These are phyloP conservation scores for Microcyclosporella mali DNA, from an alignment of 2,329 filamentous ascomycete genomes.

Conservation along the genomic window DNA sequence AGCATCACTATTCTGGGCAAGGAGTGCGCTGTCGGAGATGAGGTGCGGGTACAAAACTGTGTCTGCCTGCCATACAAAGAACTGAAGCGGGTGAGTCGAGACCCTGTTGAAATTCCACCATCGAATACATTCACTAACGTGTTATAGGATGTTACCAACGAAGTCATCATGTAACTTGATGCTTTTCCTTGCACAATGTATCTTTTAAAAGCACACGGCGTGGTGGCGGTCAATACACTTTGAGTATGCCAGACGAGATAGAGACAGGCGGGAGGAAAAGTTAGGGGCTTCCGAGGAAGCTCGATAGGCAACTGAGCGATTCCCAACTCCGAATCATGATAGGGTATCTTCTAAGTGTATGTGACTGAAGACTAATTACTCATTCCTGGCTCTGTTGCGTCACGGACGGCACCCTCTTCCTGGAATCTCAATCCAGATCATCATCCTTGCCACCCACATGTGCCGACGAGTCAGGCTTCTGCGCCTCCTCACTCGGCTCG, in stretches of 20 bases:
- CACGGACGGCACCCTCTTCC: background rate
- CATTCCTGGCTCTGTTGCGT: too few species aligned
- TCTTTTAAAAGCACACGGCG: too few species aligned
- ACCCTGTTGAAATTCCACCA: conserved; percentile 2
- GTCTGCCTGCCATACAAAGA: conserved; percentile 97
- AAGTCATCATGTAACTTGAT: conserved; percentile 74
- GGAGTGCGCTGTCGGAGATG: conserved; percentile 88
- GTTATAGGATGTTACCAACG: conserved; percentile 70
- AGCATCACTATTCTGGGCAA: conserved; percentile 96
- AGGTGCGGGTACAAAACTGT: conserved; percentile 95
- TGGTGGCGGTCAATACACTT: too few species aligned
- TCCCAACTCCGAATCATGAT: too few species aligned
- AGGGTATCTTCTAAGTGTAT: too few species aligned
- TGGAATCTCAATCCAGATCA: conserved; percentile 17
- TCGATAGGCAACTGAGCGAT: too few species aligned
- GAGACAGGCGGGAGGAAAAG: too few species aligned
- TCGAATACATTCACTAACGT: conserved; percentile 3
- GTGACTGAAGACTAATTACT: too few species aligned
- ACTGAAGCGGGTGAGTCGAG: conserved; percentile 73
- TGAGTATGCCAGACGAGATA: too few species aligned
- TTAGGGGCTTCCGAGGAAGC: too few species aligned
- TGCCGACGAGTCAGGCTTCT: conserved; percentile 4
- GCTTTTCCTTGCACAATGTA: background rate
- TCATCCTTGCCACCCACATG: conserved; percentile 9
- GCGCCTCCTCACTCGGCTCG: conserved; percentile 12